Evolutionary conservation across 2,329 filamentous ascomycete species (phyloP), one percentile per base, ranked within the genome.

Genomic region (Dactylellina parvicollis): DNA sequence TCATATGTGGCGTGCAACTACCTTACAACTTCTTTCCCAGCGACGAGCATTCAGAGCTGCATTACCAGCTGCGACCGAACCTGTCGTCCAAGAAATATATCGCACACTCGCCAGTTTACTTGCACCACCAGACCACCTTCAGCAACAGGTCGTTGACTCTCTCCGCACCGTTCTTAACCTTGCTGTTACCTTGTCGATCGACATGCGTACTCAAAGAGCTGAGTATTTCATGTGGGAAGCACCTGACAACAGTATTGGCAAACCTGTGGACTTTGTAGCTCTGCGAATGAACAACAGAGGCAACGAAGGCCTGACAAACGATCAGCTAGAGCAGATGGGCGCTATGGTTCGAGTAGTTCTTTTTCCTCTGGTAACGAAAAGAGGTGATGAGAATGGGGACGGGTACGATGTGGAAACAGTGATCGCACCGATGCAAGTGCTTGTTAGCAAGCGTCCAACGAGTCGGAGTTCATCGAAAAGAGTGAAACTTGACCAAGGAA

Each of bases 171-270:
- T 99, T 56, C 88, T 99, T 82, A 88, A 88, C 76, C 88, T 94
- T 74, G 95, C 96, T 0, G 95, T 97, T 54, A 90, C 91, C 69
- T 86, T 99, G 9, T 92, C 92, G 0, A 89, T 99, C 76, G 93
- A 97, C 83, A 99, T 99, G 95, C 92, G 95, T 80, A 96, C 90
- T 14, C 95, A 99, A 81, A 89, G 92, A 71, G 92, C 95, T 36
- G 95, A 98, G 83, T 99, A 96, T 83, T 95, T 96, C 84, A 99
- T 99, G 94, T 88, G 98, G 16, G 94, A 95, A 26, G 95, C 95
- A 3, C 85, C 96, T 64, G 94, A 98, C 79, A 86, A 99, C 7
- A 86, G 89, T 14, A 90, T 91, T 61, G 94, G 93, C 65, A 92
- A 98, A 8, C 86, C 88, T 71, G 99, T 99, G 86, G 96, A 96